Base-by-base conservation (phyloP, 2,329 filamentous ascomycete genomes). In the Cytospora schulzeri region DNA sequence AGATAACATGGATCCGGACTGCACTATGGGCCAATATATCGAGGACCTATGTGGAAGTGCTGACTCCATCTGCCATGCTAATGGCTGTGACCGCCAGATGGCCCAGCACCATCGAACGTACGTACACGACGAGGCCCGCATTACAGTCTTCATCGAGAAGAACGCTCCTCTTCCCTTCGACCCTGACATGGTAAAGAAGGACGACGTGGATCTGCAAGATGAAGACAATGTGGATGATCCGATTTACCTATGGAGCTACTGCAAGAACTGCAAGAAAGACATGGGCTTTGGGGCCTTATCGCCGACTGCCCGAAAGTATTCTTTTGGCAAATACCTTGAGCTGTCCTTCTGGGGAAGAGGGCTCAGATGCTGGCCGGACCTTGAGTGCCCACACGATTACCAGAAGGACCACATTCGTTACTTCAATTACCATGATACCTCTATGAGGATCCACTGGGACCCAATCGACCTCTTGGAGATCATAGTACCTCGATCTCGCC, bases 201-300 rank as follows among this genome's bases (percentile, higher is more conserved):
- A 91, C 66, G 83, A 85, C 66, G 84, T 68, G 66, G 22, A 28
- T 4, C 26, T 35, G 48, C 64, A 50, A 87, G 1, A 77, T 88
- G 69, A 67, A 9, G 62, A 66, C 31, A 70, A 76, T 86, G 74
- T 73, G 60, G 76, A 76, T 51, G 78, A 80, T 52, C 91, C 89
- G 3, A 96, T 99, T 63, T 85, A 93, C 64, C 97, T 99, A 92
- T 99, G 96, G 96, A 98, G 92, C 69, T 92, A 90, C 70, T 99
- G 95, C 80, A 95, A 96, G 71, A 83, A 91, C 33, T 99, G 96
- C 76, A 89, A 91, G 60, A 92, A 92, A 69, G 93, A 98, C 74
- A 96, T 94, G 0, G 91, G 92, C 48, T 88, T 93, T 56, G 91
- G 91, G 69, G 88, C 90, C 35, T 97, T 99, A 92, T 97, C 94